Evolutionary conservation across 768 basidiomycete genomes (phyloP).

Genomic region (Russula griseocarnosa): DNA sequence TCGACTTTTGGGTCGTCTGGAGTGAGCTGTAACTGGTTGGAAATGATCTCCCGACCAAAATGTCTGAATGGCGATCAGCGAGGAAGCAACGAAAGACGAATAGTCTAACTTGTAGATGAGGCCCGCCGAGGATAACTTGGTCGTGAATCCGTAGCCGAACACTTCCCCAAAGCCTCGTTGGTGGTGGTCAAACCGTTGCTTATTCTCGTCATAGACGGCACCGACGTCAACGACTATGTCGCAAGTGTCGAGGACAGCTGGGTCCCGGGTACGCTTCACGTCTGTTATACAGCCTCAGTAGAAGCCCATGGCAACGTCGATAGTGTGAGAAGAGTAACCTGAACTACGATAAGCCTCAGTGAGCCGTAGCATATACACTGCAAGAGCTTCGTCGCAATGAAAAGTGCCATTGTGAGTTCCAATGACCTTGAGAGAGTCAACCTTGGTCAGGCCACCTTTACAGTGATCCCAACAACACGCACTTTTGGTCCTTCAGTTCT

Average conservation of each 20-base stretch:
- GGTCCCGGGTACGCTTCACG: conserved; percentile 71
- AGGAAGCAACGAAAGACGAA: not conserved
- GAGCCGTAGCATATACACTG: conserved; percentile 80
- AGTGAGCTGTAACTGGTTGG: conserved; percentile 50
- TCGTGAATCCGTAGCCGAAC: conserved; percentile 82
- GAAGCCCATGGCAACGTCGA: not conserved
- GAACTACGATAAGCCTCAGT: conserved; percentile 73
- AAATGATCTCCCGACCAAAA: conserved; percentile 83
- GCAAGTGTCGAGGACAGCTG: conserved; percentile 65
- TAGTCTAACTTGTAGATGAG: conserved; percentile 84
- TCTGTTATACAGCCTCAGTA: conserved; percentile 30
- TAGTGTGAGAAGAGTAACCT: conserved; percentile 42
- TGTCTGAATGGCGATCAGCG: conserved; percentile 48
- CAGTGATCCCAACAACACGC: not conserved
- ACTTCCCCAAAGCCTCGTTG: conserved; percentile 89
- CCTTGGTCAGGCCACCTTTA: not conserved
- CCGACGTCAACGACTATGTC: conserved; percentile 98
- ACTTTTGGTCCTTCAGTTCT: conserved; percentile 44
- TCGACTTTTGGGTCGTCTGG: conserved; percentile 60
- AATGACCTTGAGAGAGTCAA: conserved; percentile 53
- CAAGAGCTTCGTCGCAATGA: conserved; percentile 96
- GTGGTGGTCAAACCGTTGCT: conserved; percentile 89
- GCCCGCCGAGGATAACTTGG: conserved; percentile 90
- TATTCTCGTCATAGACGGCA: conserved; percentile 78
- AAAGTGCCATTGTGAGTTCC: conserved; percentile 96